Evolutionary conservation across 305 asterid genomes (phyloP).

Genomic region (Nicotiana rustica): DNA sequence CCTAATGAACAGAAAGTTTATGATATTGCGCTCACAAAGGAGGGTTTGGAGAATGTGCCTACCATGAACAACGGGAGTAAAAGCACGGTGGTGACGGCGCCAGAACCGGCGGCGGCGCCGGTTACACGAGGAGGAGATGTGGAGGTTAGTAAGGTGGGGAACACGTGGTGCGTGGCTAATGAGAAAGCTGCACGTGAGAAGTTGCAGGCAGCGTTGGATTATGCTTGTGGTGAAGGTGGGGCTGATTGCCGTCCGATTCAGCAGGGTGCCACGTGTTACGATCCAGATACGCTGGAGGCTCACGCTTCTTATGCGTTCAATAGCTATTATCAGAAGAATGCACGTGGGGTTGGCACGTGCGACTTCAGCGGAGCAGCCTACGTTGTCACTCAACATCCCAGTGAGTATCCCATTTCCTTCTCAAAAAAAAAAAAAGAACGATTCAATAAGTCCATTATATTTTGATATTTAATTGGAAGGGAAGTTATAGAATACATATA

Average conservation of each 20-base stretch:
- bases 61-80: constrained; percentile 46
- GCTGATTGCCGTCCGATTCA: constrained; percentile 87
- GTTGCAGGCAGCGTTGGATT: constrained; percentile 62
- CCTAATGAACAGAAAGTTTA: constrained; percentile 65
- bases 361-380: constrained; percentile 73
- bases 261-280: constrained; percentile 66
- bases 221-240: constrained; percentile 77
- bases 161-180: constrained; percentile 84
- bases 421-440: not conserved
- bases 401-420: constrained; percentile 51
- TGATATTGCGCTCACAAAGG: constrained; percentile 45
- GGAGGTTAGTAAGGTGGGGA: constrained; percentile 39
- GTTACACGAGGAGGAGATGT: constrained; percentile 39
- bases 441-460: not conserved
- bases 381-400: constrained; percentile 68
- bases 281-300: constrained; percentile 62
- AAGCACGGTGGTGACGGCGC: constrained; percentile 38
- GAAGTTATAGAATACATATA: not conserved
- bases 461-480: not conserved
- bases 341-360: constrained; percentile 64
- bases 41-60: constrained; percentile 37
- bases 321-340: constrained; percentile 71
- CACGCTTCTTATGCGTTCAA: constrained; percentile 86
- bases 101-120: constrained; percentile 31
- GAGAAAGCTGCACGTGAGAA: constrained; percentile 47